Conservation (phyloP, 2,329 filamentous ascomycete genomes). For the Fusarium secorum region DNA sequence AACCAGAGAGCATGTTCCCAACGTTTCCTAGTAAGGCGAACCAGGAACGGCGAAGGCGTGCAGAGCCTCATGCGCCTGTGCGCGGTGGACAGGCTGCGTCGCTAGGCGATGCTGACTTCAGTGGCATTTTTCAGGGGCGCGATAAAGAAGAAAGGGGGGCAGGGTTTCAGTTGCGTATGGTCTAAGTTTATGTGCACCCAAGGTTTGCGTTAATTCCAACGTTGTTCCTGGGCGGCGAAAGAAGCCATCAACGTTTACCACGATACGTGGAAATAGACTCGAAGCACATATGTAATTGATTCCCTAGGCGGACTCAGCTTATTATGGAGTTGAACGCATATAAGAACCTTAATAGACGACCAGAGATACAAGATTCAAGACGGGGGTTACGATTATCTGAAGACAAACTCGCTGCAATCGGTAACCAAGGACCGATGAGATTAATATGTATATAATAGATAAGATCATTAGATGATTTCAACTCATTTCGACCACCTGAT, state of each 20-base stretch:
- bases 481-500: conserved; percentile 26
- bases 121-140: conserved; percentile 73
- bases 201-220: background rate
- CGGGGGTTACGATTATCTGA: background rate
- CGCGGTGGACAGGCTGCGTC: conserved; percentile 70
- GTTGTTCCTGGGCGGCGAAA: background rate
- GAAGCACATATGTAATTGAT: background rate
- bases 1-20: conserved; percentile 91
- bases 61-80: conserved; percentile 81
- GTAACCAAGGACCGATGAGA: conserved; percentile 23
- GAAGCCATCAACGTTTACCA: background rate
- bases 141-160: conserved; percentile 71
- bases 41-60: conserved; percentile 79
- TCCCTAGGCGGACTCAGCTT: background rate
- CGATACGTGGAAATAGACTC: background rate
- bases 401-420: conserved; percentile 2
- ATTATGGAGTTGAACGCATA: background rate
- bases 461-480: conserved; percentile 37
- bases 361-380: background rate
- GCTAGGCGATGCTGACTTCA: conserved; percentile 69
- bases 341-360: background rate
- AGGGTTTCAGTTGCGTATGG: conserved; percentile 72
- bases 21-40: conserved; percentile 96
- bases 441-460: conserved; percentile 38
- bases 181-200: conserved; percentile 32